phyloP scores from a whole-genome alignment of 768 basidiomycete species.

The Infundibulicybe gibba region DNA sequence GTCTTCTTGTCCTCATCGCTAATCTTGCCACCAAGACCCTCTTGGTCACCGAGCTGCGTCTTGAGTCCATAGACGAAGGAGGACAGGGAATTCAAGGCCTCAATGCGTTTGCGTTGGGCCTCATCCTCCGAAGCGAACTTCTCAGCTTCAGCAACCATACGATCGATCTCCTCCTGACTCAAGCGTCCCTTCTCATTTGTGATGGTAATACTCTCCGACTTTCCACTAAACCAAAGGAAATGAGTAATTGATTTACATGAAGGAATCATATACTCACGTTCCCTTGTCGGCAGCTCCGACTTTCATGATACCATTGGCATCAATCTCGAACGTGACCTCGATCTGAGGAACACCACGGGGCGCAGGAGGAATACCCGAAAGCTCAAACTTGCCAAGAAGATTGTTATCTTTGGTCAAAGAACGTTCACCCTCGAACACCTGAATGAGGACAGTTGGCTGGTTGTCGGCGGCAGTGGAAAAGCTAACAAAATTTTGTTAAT shows the following conservation, averaged over 20 bases:
- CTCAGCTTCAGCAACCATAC: slow-evolving; percentile 94
- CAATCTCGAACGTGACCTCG: slow-evolving; percentile 95
- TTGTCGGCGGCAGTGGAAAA: slow-evolving; percentile 87
- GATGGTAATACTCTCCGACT: slow-evolving; percentile 88
- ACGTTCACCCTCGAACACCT: slow-evolving; percentile 97
- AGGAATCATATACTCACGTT: slow-evolving; percentile 49
- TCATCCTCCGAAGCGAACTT: slow-evolving; percentile 83
- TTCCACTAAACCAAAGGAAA: slow-evolving; percentile 48
- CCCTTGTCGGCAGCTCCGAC: slow-evolving; percentile 92
- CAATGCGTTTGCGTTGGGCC: slow-evolving; percentile 77
- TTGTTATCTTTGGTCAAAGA: slow-evolving; percentile 98
- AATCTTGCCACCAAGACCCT: slow-evolving; percentile 90
- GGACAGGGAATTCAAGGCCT: slow-evolving; percentile 79
- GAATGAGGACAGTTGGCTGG: slow-evolving; percentile 94
- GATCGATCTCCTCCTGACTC: slow-evolving; percentile 86
- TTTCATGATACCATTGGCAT: slow-evolving; percentile 94
- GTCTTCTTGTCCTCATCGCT: slow-evolving; percentile 81
- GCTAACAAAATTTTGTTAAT: slow-evolving; percentile 22
- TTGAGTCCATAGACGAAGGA: slow-evolving; percentile 85
- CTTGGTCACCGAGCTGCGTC: slow-evolving; percentile 79
- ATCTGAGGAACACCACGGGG: slow-evolving; percentile 97
- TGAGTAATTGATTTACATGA: background rate
- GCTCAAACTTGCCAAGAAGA: slow-evolving; percentile 94
- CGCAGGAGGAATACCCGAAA: slow-evolving; percentile 88
- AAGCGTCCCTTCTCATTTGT: slow-evolving; percentile 96